Evolutionary conservation across 2,329 filamentous ascomycete genomes (phyloP), one percentile per base, ranked within the genome.

Genomic region (Trichoderma sp.): DNA sequence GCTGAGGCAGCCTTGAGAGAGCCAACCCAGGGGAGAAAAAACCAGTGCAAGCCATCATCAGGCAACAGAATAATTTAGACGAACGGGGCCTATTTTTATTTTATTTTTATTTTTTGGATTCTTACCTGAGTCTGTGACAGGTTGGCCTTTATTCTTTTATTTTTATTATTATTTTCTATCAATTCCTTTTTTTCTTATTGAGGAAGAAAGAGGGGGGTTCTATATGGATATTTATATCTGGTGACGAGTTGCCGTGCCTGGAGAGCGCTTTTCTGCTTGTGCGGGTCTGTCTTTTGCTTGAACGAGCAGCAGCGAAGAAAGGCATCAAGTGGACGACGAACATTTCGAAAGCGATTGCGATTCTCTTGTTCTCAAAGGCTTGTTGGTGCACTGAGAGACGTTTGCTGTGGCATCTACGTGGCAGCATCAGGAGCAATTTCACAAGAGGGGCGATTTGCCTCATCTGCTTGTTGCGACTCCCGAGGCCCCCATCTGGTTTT

Each of bases 41-140:
- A 45, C 18, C 6, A 27, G 41, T 45, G 31, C 6, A 38, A 59
- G 16, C 50, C 71, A 65, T 35, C 69, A 73, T 35, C 71, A 73
- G 71, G 71, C 71, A 73, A 65, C 71, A 65, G 60, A 62, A 73
- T 73, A 63, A 72, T 62, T 14, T 33, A 29, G 71, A 73, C 60
- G 21, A 73, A n/a, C 29, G 60, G 56, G 38, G 50, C n/a, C 9
- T 21, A 8, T 33, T 31, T 71, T 31, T 41, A 14, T 21, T 24
- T 41, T 62, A 29, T 14, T 18, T 4, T 59, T 35, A 56, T 41
- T 27, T 16, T 41, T 31, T 35, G 4, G 4, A 14, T 24, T 27
- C n/a, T 38, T 41, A 38, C 35, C 38, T 50, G 14, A 35, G 8
- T 29, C 16, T 8, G 24, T 31, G 16, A 53, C 63, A 18, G n/a